phyloP scores from a whole-genome alignment of 345 rosid genomes.

The Adansonia digitata region DNA sequence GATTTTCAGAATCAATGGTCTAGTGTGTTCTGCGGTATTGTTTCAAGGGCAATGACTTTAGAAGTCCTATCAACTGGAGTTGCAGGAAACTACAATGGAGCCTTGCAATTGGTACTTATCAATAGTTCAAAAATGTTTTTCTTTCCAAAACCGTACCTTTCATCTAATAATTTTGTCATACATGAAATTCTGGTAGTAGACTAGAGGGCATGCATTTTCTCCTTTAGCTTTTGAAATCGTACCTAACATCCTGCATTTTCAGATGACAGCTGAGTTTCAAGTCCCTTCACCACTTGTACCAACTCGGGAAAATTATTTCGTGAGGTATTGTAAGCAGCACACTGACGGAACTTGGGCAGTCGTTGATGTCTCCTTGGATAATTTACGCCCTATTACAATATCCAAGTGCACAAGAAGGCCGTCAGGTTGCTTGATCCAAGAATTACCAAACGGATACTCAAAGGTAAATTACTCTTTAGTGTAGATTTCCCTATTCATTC shows the following conservation, averaged over 20 bases:
- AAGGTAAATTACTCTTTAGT: conserved; percentile 42
- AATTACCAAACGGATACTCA: conserved; percentile 86
- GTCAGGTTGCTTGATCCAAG: conserved; percentile 90
- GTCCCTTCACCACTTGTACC: conserved; percentile 90
- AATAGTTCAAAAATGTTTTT: background rate
- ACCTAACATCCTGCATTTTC: background rate
- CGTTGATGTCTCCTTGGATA: conserved; percentile 89
- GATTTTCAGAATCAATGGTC: conserved; percentile 75
- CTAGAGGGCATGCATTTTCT: background rate
- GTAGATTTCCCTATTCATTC: background rate
- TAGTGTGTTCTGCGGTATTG: conserved; percentile 75
- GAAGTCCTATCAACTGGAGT: conserved; percentile 92
- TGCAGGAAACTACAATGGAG: conserved; percentile 96
- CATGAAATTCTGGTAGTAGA: background rate
- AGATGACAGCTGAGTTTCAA: conserved; percentile 97
- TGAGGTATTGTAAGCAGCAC: conserved; percentile 88
- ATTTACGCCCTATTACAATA: conserved; percentile 40
- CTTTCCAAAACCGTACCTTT: background rate
- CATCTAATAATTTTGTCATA: background rate
- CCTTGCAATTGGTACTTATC: conserved; percentile 82
- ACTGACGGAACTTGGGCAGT: conserved; percentile 82
- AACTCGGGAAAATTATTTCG: conserved; percentile 73
- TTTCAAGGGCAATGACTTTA: conserved; percentile 86
- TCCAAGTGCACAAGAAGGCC: conserved; percentile 75
- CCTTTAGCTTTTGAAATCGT: background rate